These are phyloP conservation scores for Vanderwaltozyma tropicalis DNA, from an alignment of 805 yeast genomes.

Conservation along the genomic window DNA sequence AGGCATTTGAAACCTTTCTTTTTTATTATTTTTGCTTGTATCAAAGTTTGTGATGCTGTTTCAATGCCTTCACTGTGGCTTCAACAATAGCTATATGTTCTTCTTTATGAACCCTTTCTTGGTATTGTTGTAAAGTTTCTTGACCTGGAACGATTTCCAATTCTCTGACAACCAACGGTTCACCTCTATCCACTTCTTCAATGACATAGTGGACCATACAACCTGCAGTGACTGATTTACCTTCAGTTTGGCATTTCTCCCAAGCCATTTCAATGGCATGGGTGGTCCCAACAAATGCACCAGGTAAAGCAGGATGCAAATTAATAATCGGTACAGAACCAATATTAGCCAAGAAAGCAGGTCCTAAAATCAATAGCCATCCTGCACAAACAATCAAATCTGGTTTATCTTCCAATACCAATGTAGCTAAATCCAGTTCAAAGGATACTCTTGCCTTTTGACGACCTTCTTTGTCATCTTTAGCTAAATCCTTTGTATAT, in stretches of 20 bases:
- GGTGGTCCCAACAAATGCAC: constrained; percentile 86
- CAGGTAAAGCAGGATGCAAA: constrained; percentile 94
- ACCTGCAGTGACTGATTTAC: constrained; percentile 68
- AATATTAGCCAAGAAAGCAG: constrained; percentile 59
- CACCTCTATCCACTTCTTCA: constrained; percentile 89
- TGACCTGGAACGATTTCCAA: constrained; percentile 51
- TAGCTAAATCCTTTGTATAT: constrained; percentile 68
- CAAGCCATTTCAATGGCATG: constrained; percentile 95
- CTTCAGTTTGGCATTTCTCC: constrained; percentile 72
- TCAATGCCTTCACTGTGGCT: constrained; percentile 61
- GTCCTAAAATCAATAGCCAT: constrained; percentile 90
- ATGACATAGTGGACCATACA: constrained; percentile 97
- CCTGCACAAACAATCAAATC: constrained; percentile 95
- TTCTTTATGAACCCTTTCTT: constrained; percentile 64
- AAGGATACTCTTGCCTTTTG: constrained; percentile 53
- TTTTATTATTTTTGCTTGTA: neutral
- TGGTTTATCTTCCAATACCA: constrained; percentile 57
- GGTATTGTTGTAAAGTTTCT: constrained; percentile 74
- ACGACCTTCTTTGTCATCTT: constrained; percentile 52
- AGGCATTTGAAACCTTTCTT: neutral
- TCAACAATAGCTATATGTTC: constrained; percentile 93
- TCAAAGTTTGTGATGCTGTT: constrained; percentile 1
- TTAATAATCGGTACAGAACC: constrained; percentile 72
- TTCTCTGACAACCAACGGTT: constrained; percentile 76
- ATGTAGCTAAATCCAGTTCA: constrained; percentile 66